Evolutionary conservation across 2,329 filamentous ascomycete species (phyloP), one percentile per base, ranked within the genome.

Genomic region (Aspergillus proliferans): DNA sequence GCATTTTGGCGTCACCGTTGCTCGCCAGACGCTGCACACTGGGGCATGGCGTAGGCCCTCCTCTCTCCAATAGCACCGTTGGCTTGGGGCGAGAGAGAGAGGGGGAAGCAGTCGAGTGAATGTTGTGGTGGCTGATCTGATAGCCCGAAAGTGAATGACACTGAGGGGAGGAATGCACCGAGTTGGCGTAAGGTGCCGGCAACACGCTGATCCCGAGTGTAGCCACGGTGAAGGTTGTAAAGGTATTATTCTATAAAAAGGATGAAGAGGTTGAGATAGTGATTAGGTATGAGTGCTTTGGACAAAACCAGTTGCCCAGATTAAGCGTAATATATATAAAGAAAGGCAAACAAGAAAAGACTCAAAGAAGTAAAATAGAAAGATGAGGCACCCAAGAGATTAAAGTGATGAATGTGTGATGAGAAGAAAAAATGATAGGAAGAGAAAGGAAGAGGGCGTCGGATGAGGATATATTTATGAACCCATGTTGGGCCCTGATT

Each of bases 21-120:
- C 53, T 48, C 44, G 55, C 52, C 47, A 52, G 60, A 52, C 57
- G 52, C 52, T 54, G 56, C 48, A 58, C 47, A 52, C 55, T 59
- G 58, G 64, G 59, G 64, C 69, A 71, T 72, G 63, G 60, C 64
- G 68, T 56, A 56, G 58, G 51, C 57, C 64, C 63, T 64, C 64
- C 66, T 69, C 68, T 67, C 65, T 65, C 68, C 53, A 61, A 61
- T 55, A 60, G 54, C 58, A 59, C 58, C 53, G 53, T 58, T 56
- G 62, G 62, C 56, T 61, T 58, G 55, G 63, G 55, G 54, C 58
- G 60, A 55, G 60, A 47, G 45, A 64, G 67, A 68, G 68, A 70
- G 67, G 69, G 66, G 62, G 65, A 65, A 58, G 64, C 50, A 42
- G 59, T 47, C 51, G 48, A 48, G 49, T 55, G 57, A 30, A 30